Evolutionary conservation across 352 stramenopile species (phyloP).

Genomic region (Nothophytophthora sp.): DNA sequence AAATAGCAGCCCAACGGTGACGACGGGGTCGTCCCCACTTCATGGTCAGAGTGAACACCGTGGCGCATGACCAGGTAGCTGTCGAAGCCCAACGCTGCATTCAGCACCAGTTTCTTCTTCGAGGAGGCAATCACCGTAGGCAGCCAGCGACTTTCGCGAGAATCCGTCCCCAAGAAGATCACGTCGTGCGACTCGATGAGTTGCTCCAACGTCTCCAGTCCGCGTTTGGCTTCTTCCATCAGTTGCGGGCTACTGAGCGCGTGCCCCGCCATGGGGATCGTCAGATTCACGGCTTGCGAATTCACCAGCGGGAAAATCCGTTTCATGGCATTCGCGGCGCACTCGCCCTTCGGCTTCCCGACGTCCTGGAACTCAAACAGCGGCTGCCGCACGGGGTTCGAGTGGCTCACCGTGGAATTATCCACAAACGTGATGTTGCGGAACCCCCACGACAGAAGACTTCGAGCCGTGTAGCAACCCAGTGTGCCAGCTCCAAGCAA

Average conservation of each 20-base stretch:
- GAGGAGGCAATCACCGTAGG: conserved; percentile 95
- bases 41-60: conserved; percentile 48
- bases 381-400: conserved; percentile 97
- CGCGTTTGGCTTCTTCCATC: conserved; percentile 60
- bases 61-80: conserved; percentile 99
- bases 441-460: conserved; percentile 97
- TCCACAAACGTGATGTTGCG: conserved; percentile 98
- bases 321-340: conserved; percentile 92
- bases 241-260: conserved; percentile 62
- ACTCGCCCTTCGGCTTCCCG: conserved; percentile 93
- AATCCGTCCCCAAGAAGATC: conserved; percentile 98
- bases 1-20: conserved; percentile 97
- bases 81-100: conserved; percentile 92
- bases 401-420: conserved; percentile 97
- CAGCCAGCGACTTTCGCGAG: conserved; percentile 97
- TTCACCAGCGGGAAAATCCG: conserved; percentile 94
- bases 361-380: conserved; percentile 97
- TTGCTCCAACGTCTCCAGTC: conserved; percentile 81
- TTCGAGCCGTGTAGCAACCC: conserved; percentile 96
- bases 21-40: conserved; percentile 5
- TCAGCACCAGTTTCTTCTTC: conserved; percentile 91
- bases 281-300: conserved; percentile 86
- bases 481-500: conserved; percentile 96
- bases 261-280: conserved; percentile 99
- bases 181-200: conserved; percentile 95